Base-by-base conservation (phyloP, 2,329 filamentous ascomycete genomes). In the Botrytis medusae region DNA sequence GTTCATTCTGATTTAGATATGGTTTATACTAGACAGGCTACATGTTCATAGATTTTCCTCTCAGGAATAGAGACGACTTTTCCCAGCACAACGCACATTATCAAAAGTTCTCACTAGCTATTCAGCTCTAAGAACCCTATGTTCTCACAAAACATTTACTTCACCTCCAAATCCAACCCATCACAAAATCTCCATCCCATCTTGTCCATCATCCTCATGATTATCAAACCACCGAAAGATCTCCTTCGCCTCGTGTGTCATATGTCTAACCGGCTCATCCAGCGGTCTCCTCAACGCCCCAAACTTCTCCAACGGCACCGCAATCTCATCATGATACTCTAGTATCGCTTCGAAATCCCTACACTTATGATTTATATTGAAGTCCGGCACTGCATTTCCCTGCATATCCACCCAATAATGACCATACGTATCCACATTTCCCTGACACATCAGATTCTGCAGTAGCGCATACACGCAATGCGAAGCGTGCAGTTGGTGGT, bases 361-460 rank as follows among this genome's bases (percentile, higher is more conserved):
- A n/a, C 60, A 62, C 34, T 62, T 62, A 16, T 62, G 60, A 5
- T 62, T 62, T 3, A 62, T 62, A 62, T 40, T 62, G 5, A 62
- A 62, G 20, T 62, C 60, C 14, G 60, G 60, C 14, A 62, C 60
- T 18, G 37, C 60, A 20, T 62, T 62, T 9, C 42, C 60, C 60
- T 62, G 60, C 60, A 62, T 62, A 10, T 62, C 60, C 25, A 62
- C 60, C 60, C 60, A 62, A 5, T 40, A 62, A n/a, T 62, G 60
- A 18, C 60, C 60, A 18, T 62, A 62, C 12, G 60, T 62, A 62
- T 62, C 60, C 22, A 62, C 60, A 40, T 42, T 62, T 9, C 34
- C 60, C 34, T 62, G 60, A n/a, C 60, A 62, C 34, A 40, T 62
- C 3, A 62, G 22, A 20, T 62, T 62, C 60, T 62, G 60, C 22